These are phyloP conservation scores for Aureobasidium sp. DNA, from an alignment of 2,329 filamentous ascomycete species.

Conservation along the genomic window DNA sequence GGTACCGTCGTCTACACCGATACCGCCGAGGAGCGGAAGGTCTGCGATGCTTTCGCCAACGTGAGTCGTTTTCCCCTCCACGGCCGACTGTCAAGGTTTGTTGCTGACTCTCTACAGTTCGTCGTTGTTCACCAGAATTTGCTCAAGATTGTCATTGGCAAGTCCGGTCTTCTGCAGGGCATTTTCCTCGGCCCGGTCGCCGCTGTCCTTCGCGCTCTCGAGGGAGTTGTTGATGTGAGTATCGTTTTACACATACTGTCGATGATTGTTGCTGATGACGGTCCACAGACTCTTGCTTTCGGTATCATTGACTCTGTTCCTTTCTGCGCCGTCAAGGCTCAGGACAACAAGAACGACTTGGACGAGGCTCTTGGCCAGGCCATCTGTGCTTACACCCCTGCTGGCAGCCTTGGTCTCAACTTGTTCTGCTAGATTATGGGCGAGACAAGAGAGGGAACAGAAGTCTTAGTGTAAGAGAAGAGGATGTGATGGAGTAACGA, in stretches of 20 bases:
- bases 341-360: neutral
- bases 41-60: conserved; percentile 23
- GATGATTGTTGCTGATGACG: neutral
- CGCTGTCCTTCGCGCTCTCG: conserved; percentile 18
- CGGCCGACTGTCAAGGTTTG: no score
- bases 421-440: conserved; percentile 11
- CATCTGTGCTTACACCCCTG: conserved; percentile 14
- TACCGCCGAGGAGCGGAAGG: conserved; percentile 13
- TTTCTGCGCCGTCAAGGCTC: conserved; percentile 4
- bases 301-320: conserved; percentile 11
- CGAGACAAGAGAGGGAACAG: neutral
- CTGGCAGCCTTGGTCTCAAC: conserved; percentile 11
- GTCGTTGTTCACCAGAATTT: conserved; percentile 25
- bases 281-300: conserved; percentile 5
- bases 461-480: neutral
- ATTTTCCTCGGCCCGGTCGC: conserved; percentile 25
- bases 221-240: conserved; percentile 8
- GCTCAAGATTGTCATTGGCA: conserved; percentile 30
- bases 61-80: conserved; percentile 8
- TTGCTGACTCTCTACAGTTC: conserved; percentile 18
- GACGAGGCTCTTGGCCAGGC: conserved; percentile 12
- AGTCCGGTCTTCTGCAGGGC: conserved; percentile 23
- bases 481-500: neutral
- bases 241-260: no score
- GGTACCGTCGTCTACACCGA: conserved; percentile 14